phyloP scores from a whole-genome alignment of 208 protist genomes.

The Tetramitus jugosus region DNA sequence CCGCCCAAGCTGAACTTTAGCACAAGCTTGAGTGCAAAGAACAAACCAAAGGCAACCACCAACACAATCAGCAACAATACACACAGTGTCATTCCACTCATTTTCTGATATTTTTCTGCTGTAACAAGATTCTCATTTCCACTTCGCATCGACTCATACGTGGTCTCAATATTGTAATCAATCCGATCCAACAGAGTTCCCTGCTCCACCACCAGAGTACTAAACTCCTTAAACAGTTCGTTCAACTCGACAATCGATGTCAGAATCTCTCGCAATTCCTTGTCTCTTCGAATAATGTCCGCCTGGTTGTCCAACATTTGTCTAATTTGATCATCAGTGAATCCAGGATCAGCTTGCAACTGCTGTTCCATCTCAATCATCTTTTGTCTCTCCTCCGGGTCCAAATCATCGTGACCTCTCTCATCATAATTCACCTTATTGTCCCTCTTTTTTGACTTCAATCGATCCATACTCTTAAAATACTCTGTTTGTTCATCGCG shows the following conservation, averaged over 20 bases:
- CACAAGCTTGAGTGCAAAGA: no score
- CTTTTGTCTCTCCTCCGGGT: neutral
- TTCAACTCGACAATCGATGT: slow-evolving; percentile 39
- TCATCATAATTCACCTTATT: neutral
- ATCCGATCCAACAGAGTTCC: slow-evolving; percentile 43
- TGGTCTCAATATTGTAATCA: slow-evolving; percentile 40
- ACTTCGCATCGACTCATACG: neutral
- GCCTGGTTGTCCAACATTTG: neutral
- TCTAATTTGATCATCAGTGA: slow-evolving; percentile 7
- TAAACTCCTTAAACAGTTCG: slow-evolving; percentile 40
- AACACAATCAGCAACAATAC: neutral
- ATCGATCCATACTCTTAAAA: neutral
- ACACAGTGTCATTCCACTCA: neutral
- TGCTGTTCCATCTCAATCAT: neutral
- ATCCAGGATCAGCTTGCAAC: slow-evolving; percentile 1
- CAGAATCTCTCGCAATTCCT: slow-evolving; percentile 28
- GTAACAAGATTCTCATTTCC: neutral
- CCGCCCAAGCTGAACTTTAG: no score
- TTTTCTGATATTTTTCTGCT: slow-evolving; percentile 21
- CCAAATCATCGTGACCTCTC: neutral
- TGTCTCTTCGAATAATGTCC: slow-evolving; percentile 1
- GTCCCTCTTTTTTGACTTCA: slow-evolving; percentile 9
- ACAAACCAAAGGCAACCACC: neutral
- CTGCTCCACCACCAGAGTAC: slow-evolving; percentile 32
- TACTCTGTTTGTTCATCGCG: slow-evolving; percentile 6